Evolutionary conservation across 2,329 filamentous ascomycete genomes (phyloP), one percentile per base, ranked within the genome.

Genomic region (Trichoderma polysporum): DNA sequence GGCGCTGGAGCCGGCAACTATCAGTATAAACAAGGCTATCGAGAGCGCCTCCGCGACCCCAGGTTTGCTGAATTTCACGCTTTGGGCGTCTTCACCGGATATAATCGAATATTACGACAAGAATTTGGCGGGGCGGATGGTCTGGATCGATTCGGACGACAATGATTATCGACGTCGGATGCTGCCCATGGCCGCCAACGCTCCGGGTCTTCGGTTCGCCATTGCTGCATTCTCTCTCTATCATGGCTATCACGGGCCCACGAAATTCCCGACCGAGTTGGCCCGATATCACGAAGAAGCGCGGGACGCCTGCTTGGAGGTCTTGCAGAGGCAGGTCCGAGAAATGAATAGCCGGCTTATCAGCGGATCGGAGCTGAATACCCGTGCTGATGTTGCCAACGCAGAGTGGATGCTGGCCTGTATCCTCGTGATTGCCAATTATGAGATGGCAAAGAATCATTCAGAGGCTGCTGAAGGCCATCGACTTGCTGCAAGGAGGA

Each of bases 321-420:
- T 76, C 39, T 70, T 76, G 12, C 70, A 72, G 31, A 60, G 59
- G 10, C 72, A 72, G 35, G 66, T 74, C 2, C 66, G 67, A 8
- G 69, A 73, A 47, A 73, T 75, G 73, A 75, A 73, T 12, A 63
- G 53, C 17, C 68, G 71, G 9, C 59, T 75, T 6, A 72, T 61
- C 6, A 49, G 69, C 12, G 73, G 73, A 3, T 37, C 59, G 1
- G 71, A 72, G 25, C 70, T 75, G 9, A 69, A 70, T 22, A 68
- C 65, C 10, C 66, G 69, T 47, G 67, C 68, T 47, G 73, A 75
- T 52, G 68, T 74, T 33, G 68, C 62, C 31, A 72, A 74, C 19
- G 73, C 72, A 13, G 73, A 75, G 56, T 76, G 74, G 72, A 73
- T 76, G 68, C 66, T 76, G 62, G 73, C 75, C 1, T 71, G 73